These are phyloP conservation scores for Pinus tabuliformis DNA, from an alignment of 75 land plant genomes.

Conservation along the genomic window DNA sequence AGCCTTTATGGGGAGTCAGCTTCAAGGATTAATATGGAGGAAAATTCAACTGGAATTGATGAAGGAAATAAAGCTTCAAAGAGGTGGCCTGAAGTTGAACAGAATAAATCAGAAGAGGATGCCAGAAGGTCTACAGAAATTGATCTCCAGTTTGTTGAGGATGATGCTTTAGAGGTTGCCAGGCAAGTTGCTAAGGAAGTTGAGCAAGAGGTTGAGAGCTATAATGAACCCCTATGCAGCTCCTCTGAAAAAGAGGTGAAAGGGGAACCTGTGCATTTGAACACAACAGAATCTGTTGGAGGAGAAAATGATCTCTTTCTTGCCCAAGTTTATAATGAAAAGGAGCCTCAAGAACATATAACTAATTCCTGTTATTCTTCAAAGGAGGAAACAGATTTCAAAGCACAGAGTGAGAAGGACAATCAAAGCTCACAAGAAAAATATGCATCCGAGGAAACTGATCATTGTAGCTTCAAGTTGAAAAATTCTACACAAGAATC, in stretches of 20 bases:
- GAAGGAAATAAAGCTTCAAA: neutral
- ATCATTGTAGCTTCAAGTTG: neutral
- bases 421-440: conserved; percentile 12
- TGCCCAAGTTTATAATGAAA: neutral
- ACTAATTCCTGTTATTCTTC: neutral
- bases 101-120: neutral
- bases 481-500: conserved; percentile 15
- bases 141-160: conserved; percentile 56
- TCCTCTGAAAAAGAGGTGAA: conserved; percentile 32
- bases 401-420: conserved; percentile 5
- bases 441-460: conserved; percentile 5
- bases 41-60: neutral
- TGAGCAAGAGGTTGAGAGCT: conserved; percentile 60
- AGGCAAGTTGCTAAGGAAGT: conserved; percentile 83
- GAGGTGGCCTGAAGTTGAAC: neutral
- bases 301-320: conserved; percentile 7
- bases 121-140: conserved; percentile 25
- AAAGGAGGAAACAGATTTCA: neutral
- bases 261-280: conserved; percentile 16
- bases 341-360: neutral
- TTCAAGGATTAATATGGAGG: conserved; percentile 2
- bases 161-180: conserved; percentile 84
- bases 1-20: neutral
- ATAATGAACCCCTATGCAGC: conserved; percentile 54
- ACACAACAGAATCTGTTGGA: conserved; percentile 31